Conservation (phyloP, 257 asterid genomes). For the Nicotiana noctiflora region DNA sequence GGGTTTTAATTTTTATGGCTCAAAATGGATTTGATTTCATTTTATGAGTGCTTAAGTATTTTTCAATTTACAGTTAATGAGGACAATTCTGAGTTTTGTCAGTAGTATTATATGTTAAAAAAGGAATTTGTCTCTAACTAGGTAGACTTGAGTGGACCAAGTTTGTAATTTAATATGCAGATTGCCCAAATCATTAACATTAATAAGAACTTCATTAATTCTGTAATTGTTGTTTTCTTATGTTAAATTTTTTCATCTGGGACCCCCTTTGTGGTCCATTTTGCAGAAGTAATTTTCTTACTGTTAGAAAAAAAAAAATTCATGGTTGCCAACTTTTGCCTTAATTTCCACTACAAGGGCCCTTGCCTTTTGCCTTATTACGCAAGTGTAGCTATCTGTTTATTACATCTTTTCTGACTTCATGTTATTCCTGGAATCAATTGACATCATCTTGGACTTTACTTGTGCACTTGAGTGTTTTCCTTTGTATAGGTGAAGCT, state of each 20-base stretch:
- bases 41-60: conserved; percentile 4
- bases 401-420: background rate
- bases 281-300: background rate
- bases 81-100: background rate
- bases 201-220: background rate
- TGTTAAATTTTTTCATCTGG: background rate
- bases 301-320: background rate
- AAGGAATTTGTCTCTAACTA: background rate
- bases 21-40: background rate
- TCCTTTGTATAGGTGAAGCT: background rate
- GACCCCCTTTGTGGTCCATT: conserved; percentile 1
- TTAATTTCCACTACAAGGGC: background rate
- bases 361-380: background rate
- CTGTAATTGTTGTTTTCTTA: background rate
- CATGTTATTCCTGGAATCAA: background rate
- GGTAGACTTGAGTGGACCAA: background rate
- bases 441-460: background rate
- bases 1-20: background rate
- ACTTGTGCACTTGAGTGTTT: background rate
- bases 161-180: background rate
- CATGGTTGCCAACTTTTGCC: conserved; percentile 1
- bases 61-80: background rate
- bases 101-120: background rate
- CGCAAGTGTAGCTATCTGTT: background rate
- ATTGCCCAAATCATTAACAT: background rate